A percentile compares a stretch with the other conserved stretches of the same genome.
phyloP scores from a whole-genome alignment of 352 stramenopile species.

The Paralagenidium karlingii region DNA sequence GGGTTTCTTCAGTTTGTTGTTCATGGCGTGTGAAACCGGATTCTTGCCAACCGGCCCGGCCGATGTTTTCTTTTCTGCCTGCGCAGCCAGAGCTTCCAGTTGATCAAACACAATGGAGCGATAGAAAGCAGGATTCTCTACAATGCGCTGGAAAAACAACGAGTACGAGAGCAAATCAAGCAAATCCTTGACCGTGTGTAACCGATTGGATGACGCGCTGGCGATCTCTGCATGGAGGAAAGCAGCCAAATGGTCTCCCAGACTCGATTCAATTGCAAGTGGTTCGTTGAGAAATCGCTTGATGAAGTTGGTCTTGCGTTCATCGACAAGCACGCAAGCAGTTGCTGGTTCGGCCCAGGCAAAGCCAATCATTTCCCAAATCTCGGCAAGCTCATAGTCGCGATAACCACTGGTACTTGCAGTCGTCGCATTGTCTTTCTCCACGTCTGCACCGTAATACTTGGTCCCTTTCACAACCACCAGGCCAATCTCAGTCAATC shows the following conservation, averaged over 20 bases:
- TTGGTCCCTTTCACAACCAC: conserved; percentile 99
- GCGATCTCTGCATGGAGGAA: conserved; percentile 96
- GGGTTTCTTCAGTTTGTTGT: too few species aligned
- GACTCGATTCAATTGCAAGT: conserved; percentile 94
- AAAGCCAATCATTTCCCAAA: conserved; percentile 99
- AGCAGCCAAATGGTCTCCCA: conserved; percentile 86
- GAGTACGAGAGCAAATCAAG: conserved; percentile 97
- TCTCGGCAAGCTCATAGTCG: conserved; percentile 96
- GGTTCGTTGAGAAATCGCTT: conserved; percentile 97
- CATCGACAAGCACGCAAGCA: conserved; percentile 91
- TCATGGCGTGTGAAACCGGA: too few species aligned
- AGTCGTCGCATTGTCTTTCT: too few species aligned
- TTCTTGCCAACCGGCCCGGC: too few species aligned
- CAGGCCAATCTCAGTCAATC: conserved; percentile 74
- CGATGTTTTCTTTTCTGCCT: too few species aligned
- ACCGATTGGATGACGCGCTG: too few species aligned
- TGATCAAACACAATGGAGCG: conserved; percentile 44
- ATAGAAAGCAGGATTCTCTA: conserved; percentile 96
- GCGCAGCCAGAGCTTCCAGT: too few species aligned
- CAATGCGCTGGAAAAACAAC: conserved; percentile 92
- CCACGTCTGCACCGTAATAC: conserved; percentile 92
- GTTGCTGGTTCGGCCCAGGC: conserved; percentile 17
- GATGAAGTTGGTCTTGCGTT: conserved; percentile 98
- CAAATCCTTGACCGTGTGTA: conserved; percentile 74
- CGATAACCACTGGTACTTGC: conserved; percentile 89